Evolutionary conservation across 257 asterid genomes (phyloP), one percentile per base, ranked within the genome.

Genomic region (Apocynum venetum): DNA sequence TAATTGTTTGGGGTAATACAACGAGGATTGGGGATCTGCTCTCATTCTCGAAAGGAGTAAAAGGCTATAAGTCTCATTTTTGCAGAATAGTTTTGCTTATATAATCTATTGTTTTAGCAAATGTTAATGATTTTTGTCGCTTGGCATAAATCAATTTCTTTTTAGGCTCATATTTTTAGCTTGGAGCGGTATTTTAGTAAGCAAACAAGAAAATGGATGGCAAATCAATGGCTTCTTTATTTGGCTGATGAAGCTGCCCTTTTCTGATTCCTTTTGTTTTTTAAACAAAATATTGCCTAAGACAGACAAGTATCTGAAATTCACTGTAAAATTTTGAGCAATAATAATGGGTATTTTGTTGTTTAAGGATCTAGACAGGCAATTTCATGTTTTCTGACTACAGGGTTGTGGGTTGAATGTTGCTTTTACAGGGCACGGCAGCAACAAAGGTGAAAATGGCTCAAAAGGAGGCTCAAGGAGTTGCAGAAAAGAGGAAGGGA

Each of bases 401-500:
- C 41, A n/a, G 63, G 41, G 36, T 31, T 38, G 72, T 53, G 71
- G 75, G 56, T 66, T 75, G 14, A 63, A 74, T 79, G 51, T 74
- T 78, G 53, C 77, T 63, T 80, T 83, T 72, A 71, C 85, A 95
- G 99, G 99, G 99, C 41, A 95, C 99, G 0, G 98, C 91, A 0
- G 98, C 79, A 40, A 95, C 99, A 2, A 95, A 93, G 86, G 96
- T 95, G 86, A 95, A 95, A 87, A 91, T 95, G 97, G 94, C 91
- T 72, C 91, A 95, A 86, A 95, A 95, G 89, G 99, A 95, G 83
- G 94, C 97, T 59, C 94, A 91, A 80, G 99, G 99, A 44, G 87
- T 95, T 78, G 98, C 99, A 14, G 99, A 95, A 94, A 95, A 95
- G 89, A 86, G 87, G 81, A 91, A 82, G 80, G 99, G 99, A 75